Percentiles rank a stretch among this genome's conserved stretches.
Evolutionary conservation across 768 basidiomycete species (phyloP).

Genomic region (Gelatoporia subvermispora): DNA sequence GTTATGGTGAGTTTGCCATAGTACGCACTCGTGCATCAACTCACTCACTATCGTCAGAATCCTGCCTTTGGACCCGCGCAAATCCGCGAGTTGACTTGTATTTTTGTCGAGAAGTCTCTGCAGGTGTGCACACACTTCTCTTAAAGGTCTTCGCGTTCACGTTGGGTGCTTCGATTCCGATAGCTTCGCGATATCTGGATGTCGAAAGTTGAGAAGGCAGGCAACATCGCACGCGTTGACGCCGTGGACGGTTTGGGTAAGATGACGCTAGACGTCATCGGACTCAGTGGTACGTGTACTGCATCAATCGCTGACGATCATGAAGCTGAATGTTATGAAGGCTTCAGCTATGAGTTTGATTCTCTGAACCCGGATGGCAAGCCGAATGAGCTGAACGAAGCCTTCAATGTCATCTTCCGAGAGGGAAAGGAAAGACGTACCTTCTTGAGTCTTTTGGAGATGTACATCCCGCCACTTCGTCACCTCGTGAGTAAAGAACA

Average conservation of each 20-base stretch:
- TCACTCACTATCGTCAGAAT: slow-evolving; percentile 33
- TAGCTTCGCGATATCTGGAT: slow-evolving; percentile 19
- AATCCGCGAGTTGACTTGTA: slow-evolving; percentile 49
- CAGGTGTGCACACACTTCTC: slow-evolving; percentile 29
- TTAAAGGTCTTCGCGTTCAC: background rate
- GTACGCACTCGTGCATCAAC: too few species aligned
- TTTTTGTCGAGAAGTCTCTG: slow-evolving; percentile 51
- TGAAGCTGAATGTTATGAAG: slow-evolving; percentile 11
- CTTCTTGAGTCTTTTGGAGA: too few species aligned
- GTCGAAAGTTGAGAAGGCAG: slow-evolving; percentile 25
- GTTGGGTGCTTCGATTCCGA: background rate
- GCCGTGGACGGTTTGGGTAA: slow-evolving; percentile 29
- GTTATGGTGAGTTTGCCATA: background rate
- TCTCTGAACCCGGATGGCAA: slow-evolving; percentile 21
- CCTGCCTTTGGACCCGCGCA: slow-evolving; percentile 61
- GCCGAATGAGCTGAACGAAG: slow-evolving; percentile 26
- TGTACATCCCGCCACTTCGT: too few species aligned
- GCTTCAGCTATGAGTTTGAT: slow-evolving; percentile 31
- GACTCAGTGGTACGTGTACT: slow-evolving; percentile 30
- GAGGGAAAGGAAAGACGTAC: too few species aligned
- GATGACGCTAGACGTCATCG: slow-evolving; percentile 39
- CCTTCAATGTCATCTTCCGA: slow-evolving; percentile 23
- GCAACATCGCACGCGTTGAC: slow-evolving; percentile 22
- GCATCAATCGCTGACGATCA: background rate
- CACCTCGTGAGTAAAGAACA: too few species aligned